Percentiles rank a stretch among this genome's conserved stretches.
Evolutionary conservation across 176 grass and related monocot genomes (phyloP).

Genomic region (Eleusine coracana): DNA sequence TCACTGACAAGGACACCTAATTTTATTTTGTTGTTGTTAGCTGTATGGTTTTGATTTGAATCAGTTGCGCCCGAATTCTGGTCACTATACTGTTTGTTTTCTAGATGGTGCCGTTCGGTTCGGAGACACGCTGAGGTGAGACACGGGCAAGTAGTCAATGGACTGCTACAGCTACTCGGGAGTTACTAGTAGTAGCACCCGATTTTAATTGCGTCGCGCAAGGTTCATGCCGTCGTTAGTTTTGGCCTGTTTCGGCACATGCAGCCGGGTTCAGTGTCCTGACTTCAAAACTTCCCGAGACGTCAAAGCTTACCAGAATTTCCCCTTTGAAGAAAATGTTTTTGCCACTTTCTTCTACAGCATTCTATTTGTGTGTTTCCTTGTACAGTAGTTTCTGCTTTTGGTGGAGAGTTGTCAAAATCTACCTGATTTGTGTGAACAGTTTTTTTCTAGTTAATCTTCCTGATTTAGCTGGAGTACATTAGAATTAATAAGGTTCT

Average conservation of each 20-base stretch:
- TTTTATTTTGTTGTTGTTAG: no score
- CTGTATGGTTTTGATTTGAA: no score
- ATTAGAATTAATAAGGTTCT: background rate
- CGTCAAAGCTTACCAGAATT: background rate
- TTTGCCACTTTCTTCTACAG: no score
- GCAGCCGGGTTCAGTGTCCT: background rate
- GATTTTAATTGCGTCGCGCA: background rate
- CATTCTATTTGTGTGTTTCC: no score
- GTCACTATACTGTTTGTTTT: background rate
- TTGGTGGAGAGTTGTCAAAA: background rate
- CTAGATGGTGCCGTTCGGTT: background rate
- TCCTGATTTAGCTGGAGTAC: no score
- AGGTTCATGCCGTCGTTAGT: background rate
- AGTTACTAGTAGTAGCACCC: background rate
- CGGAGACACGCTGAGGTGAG: background rate
- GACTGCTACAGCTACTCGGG: background rate
- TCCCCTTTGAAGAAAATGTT: background rate
- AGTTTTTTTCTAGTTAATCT: background rate
- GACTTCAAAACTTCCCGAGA: background rate
- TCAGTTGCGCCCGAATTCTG: background rate
- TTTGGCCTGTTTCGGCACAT: constrained; percentile 1
- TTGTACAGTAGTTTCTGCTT: background rate
- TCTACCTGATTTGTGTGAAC: background rate
- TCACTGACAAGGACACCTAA: background rate
- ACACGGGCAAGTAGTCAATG: background rate